Evolutionary conservation across 768 basidiomycete species (phyloP).

Genomic region (Boletus rubroflammeus): DNA sequence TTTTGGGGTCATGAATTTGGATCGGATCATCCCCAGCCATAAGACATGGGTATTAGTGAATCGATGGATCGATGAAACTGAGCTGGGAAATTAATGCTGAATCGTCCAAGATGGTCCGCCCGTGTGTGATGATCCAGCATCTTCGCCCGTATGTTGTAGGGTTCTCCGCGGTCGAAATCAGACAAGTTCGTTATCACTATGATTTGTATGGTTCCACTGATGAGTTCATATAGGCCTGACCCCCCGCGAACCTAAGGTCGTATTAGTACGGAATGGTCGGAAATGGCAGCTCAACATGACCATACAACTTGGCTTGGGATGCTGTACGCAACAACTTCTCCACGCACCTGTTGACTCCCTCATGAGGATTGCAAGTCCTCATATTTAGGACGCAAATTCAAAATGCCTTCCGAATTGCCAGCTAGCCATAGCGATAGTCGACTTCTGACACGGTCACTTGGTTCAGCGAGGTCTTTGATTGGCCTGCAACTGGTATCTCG

Average conservation of each 20-base stretch:
- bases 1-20: neutral
- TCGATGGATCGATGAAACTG: neutral
- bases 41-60: neutral
- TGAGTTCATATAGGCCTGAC: no score
- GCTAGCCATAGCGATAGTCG: slow-evolving; percentile 2
- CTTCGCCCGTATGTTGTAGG: neutral
- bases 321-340: neutral
- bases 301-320: slow-evolving; percentile 4
- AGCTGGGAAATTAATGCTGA: neutral
- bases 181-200: neutral
- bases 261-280: neutral
- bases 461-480: slow-evolving; percentile 64
- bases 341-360: neutral
- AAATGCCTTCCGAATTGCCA: slow-evolving; percentile 7
- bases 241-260: no score
- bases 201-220: neutral
- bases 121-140: neutral
- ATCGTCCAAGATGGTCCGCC: neutral
- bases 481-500: slow-evolving; percentile 84
- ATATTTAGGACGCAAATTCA: slow-evolving; percentile 4
- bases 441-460: slow-evolving; percentile 32
- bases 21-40: neutral
- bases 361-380: slow-evolving; percentile 4
- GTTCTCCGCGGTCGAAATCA: neutral
- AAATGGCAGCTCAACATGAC: slow-evolving; percentile 11